Conservation (phyloP, 179 eudicot genomes). For the Patellifolia procumbens region DNA sequence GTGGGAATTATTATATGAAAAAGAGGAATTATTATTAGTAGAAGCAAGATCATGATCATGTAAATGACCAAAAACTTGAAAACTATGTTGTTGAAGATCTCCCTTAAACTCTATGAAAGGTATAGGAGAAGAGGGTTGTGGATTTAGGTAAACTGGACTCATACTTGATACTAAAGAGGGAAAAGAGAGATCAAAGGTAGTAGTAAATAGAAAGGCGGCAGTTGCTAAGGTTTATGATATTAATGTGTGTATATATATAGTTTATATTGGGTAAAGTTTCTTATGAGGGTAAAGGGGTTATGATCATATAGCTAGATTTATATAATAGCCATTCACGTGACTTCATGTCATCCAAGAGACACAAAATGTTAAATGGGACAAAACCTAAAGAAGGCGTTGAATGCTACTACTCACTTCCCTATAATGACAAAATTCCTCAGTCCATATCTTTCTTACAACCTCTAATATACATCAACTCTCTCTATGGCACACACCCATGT, state of each 20-base stretch:
- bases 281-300: not conserved
- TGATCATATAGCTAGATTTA: not conserved
- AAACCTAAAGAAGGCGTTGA: slow-evolving; percentile 31
- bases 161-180: slow-evolving; percentile 17
- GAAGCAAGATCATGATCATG: slow-evolving; percentile 28
- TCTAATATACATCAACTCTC: slow-evolving; percentile 23
- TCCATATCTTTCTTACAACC: slow-evolving; percentile 23
- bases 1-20: slow-evolving; percentile 7
- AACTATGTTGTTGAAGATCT: slow-evolving; percentile 24
- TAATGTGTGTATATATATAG: slow-evolving; percentile 14
- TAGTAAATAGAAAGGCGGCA: slow-evolving; percentile 4
- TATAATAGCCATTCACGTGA: slow-evolving; percentile 40
- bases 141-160: slow-evolving; percentile 40
- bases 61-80: slow-evolving; percentile 26
- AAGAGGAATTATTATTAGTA: slow-evolving; percentile 7
- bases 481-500: slow-evolving; percentile 24
- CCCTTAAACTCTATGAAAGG: slow-evolving; percentile 37
- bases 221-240: slow-evolving; percentile 17
- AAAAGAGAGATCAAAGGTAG: slow-evolving; percentile 8
- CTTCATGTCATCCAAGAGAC: slow-evolving; percentile 31
- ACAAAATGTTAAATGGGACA: slow-evolving; percentile 32
- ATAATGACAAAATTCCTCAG: slow-evolving; percentile 32
- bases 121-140: slow-evolving; percentile 37
- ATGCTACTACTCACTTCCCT: slow-evolving; percentile 31
- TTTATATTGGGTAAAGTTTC: slow-evolving; percentile 1